These are phyloP conservation scores for Hydnomerulius pinastri DNA, from an alignment of 768 basidiomycete genomes.

Conservation along the genomic window DNA sequence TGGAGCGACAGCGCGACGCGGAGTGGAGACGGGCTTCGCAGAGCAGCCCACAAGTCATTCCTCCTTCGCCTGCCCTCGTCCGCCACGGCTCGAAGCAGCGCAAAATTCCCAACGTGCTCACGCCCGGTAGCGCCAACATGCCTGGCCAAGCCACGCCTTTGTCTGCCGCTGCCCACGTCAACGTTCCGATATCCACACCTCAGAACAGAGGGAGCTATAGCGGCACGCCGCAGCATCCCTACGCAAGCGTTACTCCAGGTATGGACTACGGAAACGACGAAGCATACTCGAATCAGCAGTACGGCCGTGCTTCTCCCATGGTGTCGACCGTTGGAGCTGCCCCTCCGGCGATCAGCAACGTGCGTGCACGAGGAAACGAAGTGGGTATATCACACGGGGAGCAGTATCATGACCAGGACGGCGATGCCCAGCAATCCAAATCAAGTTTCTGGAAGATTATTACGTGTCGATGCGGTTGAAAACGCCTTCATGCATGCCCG, in stretches of 20 bases:
- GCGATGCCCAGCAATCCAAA: conserved; percentile 54
- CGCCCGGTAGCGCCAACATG: conserved; percentile 48
- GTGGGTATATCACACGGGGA: conserved; percentile 64
- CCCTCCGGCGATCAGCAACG: conserved; percentile 71
- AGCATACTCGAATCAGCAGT: conserved; percentile 57
- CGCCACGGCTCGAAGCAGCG: conserved; percentile 75
- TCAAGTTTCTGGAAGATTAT: conserved; percentile 65
- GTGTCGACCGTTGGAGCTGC: conserved; percentile 66
- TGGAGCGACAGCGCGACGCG: conserved; percentile 49
- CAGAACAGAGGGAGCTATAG: conserved; percentile 48
- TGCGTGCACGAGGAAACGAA: conserved; percentile 71
- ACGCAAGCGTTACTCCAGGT: conserved; percentile 60
- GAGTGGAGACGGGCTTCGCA: conserved; percentile 69
- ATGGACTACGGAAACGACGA: conserved; percentile 68
- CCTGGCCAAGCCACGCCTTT: conserved; percentile 68
- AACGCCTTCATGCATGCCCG: conserved; percentile 3
- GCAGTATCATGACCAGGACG: conserved; percentile 57
- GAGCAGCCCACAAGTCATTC: conserved; percentile 53
- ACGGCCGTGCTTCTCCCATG: conserved; percentile 85
- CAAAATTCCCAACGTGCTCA: conserved; percentile 59
- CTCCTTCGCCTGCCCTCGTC: conserved; percentile 79
- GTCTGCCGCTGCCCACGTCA: conserved; percentile 73
- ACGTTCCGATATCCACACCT: conserved; percentile 62
- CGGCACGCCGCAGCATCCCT: conserved; percentile 60
- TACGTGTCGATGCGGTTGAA: conserved; percentile 75